A percentile compares a stretch with the other conserved stretches of the same genome.
Conservation (phyloP, 345 rosid species). For the Moricandia arvensis region DNA sequence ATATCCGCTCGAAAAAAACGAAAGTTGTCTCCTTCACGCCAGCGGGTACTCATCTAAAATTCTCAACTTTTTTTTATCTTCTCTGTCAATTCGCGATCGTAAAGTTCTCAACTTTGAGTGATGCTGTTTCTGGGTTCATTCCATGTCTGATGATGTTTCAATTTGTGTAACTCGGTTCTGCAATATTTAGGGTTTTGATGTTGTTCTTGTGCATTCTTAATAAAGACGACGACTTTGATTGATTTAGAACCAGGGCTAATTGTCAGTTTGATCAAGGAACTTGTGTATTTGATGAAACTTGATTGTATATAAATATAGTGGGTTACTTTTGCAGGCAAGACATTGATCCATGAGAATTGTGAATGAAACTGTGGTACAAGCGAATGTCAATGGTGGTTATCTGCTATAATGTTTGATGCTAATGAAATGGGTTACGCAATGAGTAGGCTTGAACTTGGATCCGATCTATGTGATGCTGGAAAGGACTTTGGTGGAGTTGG, state of each 20-base stretch:
- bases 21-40: neutral
- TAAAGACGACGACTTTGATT: no score
- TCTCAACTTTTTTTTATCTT: no score
- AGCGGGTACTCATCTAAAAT: no score
- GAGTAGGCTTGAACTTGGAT: slow-evolving; percentile 77
- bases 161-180: no score
- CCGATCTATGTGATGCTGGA: slow-evolving; percentile 47
- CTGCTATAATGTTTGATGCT: slow-evolving; percentile 43
- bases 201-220: no score
- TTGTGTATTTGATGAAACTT: neutral
- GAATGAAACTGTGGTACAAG: neutral
- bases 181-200: no score
- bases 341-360: neutral
- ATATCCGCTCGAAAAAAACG: slow-evolving; percentile 25
- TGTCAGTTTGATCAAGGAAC: no score
- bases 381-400: slow-evolving; percentile 25
- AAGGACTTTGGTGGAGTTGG: slow-evolving; percentile 40
- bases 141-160: no score
- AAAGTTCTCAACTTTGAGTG: no score
- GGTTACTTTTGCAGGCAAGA: slow-evolving; percentile 2
- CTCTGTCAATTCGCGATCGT: no score
- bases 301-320: neutral
- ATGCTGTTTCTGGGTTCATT: no score
- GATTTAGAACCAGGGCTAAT: no score
- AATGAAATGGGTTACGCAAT: slow-evolving; percentile 82